Evolutionary conservation across 2,329 filamentous ascomycete genomes (phyloP), one percentile per base, ranked within the genome.

Genomic region (Ustulina deusta): DNA sequence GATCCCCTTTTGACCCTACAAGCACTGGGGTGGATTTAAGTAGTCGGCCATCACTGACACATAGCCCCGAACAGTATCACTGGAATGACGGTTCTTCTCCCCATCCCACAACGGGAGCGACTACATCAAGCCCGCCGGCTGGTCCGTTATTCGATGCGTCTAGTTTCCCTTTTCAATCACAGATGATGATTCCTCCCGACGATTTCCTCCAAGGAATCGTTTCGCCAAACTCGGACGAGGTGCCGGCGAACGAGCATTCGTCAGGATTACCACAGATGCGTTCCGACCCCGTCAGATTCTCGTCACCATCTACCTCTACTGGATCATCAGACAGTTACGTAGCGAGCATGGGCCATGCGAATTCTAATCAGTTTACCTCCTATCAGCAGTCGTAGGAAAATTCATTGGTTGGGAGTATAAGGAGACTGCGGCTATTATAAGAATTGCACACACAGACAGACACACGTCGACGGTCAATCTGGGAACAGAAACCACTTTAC

Each of bases 331-430:
- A 75, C 29, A 56, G 71, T 25, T 73, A 73, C 40, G 70, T 73
- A 69, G 22, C 61, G 32, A 71, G 66, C 27, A 52, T 70, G 6
- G 68, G 71, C 15, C 72, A 73, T 46, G 0, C 48, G 17, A 17
- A 52, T 27, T 68, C 72, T 54, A 72, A 69, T 42, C 73, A 72
- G 27, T 56, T 72, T 42, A 66, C 67, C 66, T 65, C 73, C 54
- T 74, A 73, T 52, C 74, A 73, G 36, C 73, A 72, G 66, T 69
- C 67, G 49, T 76, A 76, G 73, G 70, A 63, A 66, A 22, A 48
- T 49, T 56, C 42, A 48, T 64, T 66, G 38, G 63, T 42, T 55
- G 63, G 63, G 69, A 69, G 67, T 61, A 48, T 69, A 44, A 20
- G 7, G 17, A 6, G 9, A 29, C n/a, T 68, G 59, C 48, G 20